Conservation (phyloP, 371 early-diverging fungal genomes). For the Rhizopus arrhizus region DNA sequence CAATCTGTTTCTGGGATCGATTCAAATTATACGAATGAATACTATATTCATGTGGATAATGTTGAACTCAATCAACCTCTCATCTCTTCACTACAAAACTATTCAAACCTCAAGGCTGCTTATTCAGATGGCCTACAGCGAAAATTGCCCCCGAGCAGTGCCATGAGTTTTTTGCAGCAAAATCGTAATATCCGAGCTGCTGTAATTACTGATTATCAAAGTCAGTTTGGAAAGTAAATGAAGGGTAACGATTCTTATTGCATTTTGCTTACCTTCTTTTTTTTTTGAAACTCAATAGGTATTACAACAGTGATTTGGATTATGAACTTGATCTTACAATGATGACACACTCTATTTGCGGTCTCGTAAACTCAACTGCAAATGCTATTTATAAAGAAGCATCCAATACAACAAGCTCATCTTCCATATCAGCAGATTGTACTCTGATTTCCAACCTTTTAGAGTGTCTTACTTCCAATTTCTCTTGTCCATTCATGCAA, state of each 20-base stretch:
- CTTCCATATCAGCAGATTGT: constrained; percentile 50
- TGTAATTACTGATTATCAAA: constrained; percentile 67
- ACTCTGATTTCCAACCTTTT: constrained; percentile 58
- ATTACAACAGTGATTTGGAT: constrained; percentile 72
- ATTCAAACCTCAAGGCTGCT: constrained; percentile 40
- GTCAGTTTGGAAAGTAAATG: constrained; percentile 47
- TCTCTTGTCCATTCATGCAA: constrained; percentile 65
- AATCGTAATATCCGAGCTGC: constrained; percentile 63
- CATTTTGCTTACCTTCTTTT: not conserved
- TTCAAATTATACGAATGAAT: constrained; percentile 26
- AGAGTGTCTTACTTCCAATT: constrained; percentile 68
- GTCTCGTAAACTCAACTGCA: constrained; percentile 59
- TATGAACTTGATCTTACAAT: constrained; percentile 30
- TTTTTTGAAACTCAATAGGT: constrained; percentile 37
- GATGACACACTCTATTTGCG: constrained; percentile 58
- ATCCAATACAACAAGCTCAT: constrained; percentile 39
- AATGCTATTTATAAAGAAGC: constrained; percentile 57
- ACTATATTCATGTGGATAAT: constrained; percentile 55
- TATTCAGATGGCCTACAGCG: constrained; percentile 51
- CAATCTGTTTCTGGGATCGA: constrained; percentile 47
- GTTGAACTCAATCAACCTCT: constrained; percentile 24
- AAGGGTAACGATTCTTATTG: not conserved
- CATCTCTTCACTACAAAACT: constrained; percentile 16
- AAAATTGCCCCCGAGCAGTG: constrained; percentile 75
- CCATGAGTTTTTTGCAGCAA: constrained; percentile 72